Evolutionary conservation across 2,329 filamentous ascomycete genomes (phyloP).

Genomic region (Cordyceps farinosa): DNA sequence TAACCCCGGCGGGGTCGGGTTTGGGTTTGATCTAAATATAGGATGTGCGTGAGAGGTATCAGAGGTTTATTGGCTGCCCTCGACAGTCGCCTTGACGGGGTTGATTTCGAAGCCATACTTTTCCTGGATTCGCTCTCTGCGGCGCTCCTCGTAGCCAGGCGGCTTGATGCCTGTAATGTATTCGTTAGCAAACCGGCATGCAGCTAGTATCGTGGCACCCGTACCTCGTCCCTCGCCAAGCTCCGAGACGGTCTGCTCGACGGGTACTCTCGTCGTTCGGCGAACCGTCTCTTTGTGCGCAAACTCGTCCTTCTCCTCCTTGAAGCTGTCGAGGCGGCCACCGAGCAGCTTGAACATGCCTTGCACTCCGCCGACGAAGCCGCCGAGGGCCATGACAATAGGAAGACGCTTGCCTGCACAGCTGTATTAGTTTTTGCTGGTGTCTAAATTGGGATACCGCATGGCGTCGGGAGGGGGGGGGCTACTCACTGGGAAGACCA

Average conservation of each 20-base stretch:
- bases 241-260: constrained; percentile 75
- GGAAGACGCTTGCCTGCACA: constrained; percentile 54
- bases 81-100: constrained; percentile 52
- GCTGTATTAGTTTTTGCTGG: not conserved
- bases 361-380: constrained; percentile 52
- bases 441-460: not conserved
- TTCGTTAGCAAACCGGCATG: constrained; percentile 19
- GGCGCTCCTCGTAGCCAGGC: constrained; percentile 79
- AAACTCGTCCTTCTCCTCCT: constrained; percentile 64
- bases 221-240: constrained; percentile 85
- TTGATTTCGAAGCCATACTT: constrained; percentile 85
- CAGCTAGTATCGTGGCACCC: not conserved
- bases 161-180: constrained; percentile 65
- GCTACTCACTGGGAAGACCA: constrained; percentile 65
- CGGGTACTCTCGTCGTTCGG: constrained; percentile 68
- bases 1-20: constrained; percentile 17
- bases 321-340: constrained; percentile 50
- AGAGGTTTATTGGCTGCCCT: constrained; percentile 38
- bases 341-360: constrained; percentile 67
- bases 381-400: constrained; percentile 65
- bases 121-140: constrained; percentile 75
- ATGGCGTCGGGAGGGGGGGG: not conserved
- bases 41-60: constrained; percentile 1
- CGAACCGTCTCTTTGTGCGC: constrained; percentile 71
- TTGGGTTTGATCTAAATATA: constrained; percentile 10